Base-by-base conservation (phyloP, 2,329 filamentous ascomycete species). In the Talaromyces sp. region DNA sequence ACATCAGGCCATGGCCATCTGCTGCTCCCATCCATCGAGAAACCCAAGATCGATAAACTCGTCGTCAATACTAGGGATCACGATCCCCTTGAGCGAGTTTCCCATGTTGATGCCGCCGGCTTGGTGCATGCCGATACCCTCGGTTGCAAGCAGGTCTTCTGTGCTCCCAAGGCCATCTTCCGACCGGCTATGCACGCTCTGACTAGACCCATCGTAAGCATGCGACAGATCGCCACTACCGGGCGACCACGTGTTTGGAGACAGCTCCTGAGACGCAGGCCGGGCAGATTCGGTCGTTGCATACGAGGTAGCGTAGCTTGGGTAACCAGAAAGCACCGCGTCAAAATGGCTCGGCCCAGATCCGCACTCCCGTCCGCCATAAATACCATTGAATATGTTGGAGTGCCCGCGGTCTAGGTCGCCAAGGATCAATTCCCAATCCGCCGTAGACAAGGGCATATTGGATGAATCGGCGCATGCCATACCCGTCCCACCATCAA, bases 391-490 rank as follows among this genome's bases (percentile, higher is more conserved):
- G 63, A 81, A 95, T n/a, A 96, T 89, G 70, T 94, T 96, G 59
- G 88, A 86, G 66, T 89, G 84, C 0, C 91, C 91, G 40, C 87
- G 87, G 68, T 96, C 92, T 73, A 96, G 87, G 27, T 88, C 89
- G 4, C 89, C 88, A 1, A 96, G 82, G 0, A 96, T 82, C 1
- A 88, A 86, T 73, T 96, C 92, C 92, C 92, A 96, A 68, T 95
- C 91, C 0, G 86, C 81, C 8, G 87, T 78, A 0, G 87, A 87
- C 12, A 88, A 82, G 16, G 76, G 77, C 3, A 73, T 61, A 66
- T 74, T 51, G 67, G 73, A 69, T 67, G 69, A 69, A 71, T 83
- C 76, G 75, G 55, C 87, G 76, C 8, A 83, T 76, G 70, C 70
- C 65, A 72, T 65, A 10, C 65, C 63, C 40, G 65, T 68, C 40